Percentiles rank a stretch among this genome's conserved stretches.
phyloP scores from a whole-genome alignment of 371 early-diverging fungal species.

The Paraphysoderma sedebokerense region DNA sequence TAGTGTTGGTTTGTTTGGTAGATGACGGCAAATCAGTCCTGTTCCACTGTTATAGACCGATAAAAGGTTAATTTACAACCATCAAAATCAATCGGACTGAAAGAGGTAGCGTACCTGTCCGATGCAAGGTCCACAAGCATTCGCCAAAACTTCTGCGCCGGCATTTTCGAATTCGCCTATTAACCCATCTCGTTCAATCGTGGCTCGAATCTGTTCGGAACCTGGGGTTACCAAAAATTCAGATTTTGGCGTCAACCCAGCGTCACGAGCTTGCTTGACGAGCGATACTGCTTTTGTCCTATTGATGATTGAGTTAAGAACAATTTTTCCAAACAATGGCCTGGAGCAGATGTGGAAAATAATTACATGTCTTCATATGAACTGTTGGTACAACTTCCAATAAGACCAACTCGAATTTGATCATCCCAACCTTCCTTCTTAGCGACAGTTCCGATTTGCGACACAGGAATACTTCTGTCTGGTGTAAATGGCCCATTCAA shows the following conservation, averaged over 20 bases:
- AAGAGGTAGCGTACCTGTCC: slow-evolving; percentile 37
- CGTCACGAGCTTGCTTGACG: slow-evolving; percentile 61
- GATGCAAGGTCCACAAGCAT: slow-evolving; percentile 80
- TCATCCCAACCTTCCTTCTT: slow-evolving; percentile 71
- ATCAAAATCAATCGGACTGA: too few relatives aligned
- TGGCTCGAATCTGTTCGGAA: slow-evolving; percentile 90
- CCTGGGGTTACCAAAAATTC: slow-evolving; percentile 87
- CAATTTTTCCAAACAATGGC: neutral
- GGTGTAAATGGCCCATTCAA: slow-evolving; percentile 96
- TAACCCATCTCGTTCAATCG: slow-evolving; percentile 85
- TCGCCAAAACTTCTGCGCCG: slow-evolving; percentile 75
- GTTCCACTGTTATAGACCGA: slow-evolving; percentile 54
- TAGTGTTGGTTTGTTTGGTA: slow-evolving; percentile 63
- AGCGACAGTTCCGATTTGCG: slow-evolving; percentile 56
- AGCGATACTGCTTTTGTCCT: slow-evolving; percentile 62
- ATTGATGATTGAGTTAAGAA: neutral
- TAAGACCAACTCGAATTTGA: slow-evolving; percentile 69
- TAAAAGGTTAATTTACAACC: slow-evolving; percentile 1
- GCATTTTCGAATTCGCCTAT: slow-evolving; percentile 55
- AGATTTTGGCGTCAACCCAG: slow-evolving; percentile 60
- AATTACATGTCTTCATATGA: slow-evolving; percentile 83
- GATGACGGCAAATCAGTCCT: slow-evolving; percentile 54
- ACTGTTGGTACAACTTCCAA: slow-evolving; percentile 91
- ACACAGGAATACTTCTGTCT: slow-evolving; percentile 77
- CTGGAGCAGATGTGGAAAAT: neutral